Evolutionary conservation across 495 filamentous ascomycete species (phyloP), one percentile per base, ranked within the genome.

Genomic region (Aspergillus conjunctus): DNA sequence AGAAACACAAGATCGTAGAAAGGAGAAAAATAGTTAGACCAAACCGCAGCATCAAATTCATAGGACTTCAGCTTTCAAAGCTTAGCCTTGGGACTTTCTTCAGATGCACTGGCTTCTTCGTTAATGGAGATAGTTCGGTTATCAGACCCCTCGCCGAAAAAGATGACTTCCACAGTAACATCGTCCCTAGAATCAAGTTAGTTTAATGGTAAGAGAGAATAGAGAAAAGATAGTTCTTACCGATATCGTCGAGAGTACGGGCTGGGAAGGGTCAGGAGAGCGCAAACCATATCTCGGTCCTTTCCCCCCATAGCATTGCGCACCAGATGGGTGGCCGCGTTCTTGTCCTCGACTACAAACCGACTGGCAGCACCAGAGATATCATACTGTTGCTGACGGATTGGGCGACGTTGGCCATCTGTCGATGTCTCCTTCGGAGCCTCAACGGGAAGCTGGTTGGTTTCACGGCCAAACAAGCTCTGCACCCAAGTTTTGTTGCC

Each of bases 151-250:
- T 96, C 83, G 41, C 94, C 94, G 68, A 98, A 98, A 83, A 98
- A 98, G 70, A 98, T 95, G 44, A 98, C 94, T 76, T 98, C 92
- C 26, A 98, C 95, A 0, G 94, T 98, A 48, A 98, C 79, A 74
- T 98, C 94, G 70, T 98, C 94, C 58, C 91, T 91, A 63, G 15
- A 26, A 21, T 54, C 5, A 20, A 46, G 44, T 69, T 68, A 70
- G 61, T 32, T 41, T 7, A 30, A 34, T 12, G n/a, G 51, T 18
- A 8, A 50, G 15, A 50, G 0, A 15, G 45, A 15, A 32, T 41
- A 3, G 20, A 31, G 6, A 46, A 20, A n/a, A 54, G 37, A 37
- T 14, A 9, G 21, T 22, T 64, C 79, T 60, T 82, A 93, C 91
- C 93, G 85, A 66, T 97, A 98, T 63, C 95, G 76, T 61, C 95